Evolutionary conservation across 257 asterid species (phyloP), one percentile per base, ranked within the genome.

Genomic region (Ophiorrhiza pumila): DNA sequence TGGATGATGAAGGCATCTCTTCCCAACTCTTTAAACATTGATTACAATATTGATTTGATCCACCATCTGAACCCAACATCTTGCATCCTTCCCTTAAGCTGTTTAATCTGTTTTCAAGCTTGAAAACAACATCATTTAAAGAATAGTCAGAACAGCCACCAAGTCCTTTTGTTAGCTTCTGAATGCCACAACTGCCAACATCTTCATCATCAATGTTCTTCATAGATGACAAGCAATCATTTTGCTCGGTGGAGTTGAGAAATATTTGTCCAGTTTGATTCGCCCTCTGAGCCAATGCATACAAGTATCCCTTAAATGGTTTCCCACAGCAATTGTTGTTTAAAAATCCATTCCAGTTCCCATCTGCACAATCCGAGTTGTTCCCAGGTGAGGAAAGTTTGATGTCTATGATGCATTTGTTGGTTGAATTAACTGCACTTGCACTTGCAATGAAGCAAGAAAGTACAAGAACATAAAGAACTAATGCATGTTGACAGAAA

Each of bases 101-200:
- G 64, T 47, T 69, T 68, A 86, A 71, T 43, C 35, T 72, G 72
- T 27, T 71, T 50, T 88, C 85, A 23, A 81, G 77, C 50, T 82
- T 73, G 7, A 73, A 47, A 20, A 69, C 76, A 18, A 87, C 89
- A 14, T 87, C 88, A 35, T 58, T 57, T 67, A 79, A 82, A 15
- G 80, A 63, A 64, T 84, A 91, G 57, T 86, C 84, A 4, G 96
- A 87, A 73, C 96, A 91, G 27, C 87, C 88, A 71, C 89, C 96
- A 45, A 52, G 47, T 31, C 94, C 96, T 61, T 86, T 77, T 5
- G 82, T 83, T 39, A 91, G 81, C 82, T 83, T 86, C 71, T 81
- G 83, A 53, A 89, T 72, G 45, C 92, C 94, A 86, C 97, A 86
- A 32, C 58, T 56, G 35, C 45, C 53, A 32, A n/a, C 65, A 55